Base-by-base conservation (phyloP, 2,329 filamentous ascomycete species). In the Tolypocladium nubicola region DNA sequence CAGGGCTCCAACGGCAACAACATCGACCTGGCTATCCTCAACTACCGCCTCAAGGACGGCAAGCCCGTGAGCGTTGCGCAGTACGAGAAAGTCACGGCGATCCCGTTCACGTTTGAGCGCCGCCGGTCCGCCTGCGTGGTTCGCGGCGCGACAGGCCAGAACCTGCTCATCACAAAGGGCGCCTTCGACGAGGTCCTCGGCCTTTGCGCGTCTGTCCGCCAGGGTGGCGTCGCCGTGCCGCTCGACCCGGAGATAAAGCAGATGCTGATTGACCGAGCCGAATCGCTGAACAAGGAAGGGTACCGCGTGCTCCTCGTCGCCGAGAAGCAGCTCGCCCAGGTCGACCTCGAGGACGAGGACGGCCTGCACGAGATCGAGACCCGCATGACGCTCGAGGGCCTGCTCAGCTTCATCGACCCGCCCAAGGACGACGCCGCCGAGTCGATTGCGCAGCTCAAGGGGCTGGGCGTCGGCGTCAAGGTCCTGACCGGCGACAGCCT, bases 131-230 rank as follows among this genome's bases (percentile, higher is more conserved):
- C 61, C 16, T 63, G 62, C 53, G 55, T 66, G 16, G 61, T 67
- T 47, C 59, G 60, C 19, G 65, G 64, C 3, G 54, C 56, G 7
- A 65, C 63, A 1, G 58, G 63, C 19, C 57, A 61, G 10, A 61
- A 66, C 30, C 62, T 69, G 56, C 61, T 68, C 26, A 65, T 68
- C 14, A 66, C 64, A 58, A 68, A 67, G 45, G 66, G 67, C 35
- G 66, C 63, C 3, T 67, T 68, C 10, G 66, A 68, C 38, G 67
- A 69, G 35, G 62, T 69, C 1, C 59, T 66, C 5, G 52, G 57
- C 11, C 58, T 65, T 8, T 67, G 65, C 60, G 56, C 56, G 10
- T 50, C 53, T 3, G 59, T 66, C 3, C 61, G 63, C 6, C 58
- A 61, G 11, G 58, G 55, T 9, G 58, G 58, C 14, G 53, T 61